Evolutionary conservation across 2,329 filamentous ascomycete species (phyloP).

Genomic region (Huntiella omanensis): DNA sequence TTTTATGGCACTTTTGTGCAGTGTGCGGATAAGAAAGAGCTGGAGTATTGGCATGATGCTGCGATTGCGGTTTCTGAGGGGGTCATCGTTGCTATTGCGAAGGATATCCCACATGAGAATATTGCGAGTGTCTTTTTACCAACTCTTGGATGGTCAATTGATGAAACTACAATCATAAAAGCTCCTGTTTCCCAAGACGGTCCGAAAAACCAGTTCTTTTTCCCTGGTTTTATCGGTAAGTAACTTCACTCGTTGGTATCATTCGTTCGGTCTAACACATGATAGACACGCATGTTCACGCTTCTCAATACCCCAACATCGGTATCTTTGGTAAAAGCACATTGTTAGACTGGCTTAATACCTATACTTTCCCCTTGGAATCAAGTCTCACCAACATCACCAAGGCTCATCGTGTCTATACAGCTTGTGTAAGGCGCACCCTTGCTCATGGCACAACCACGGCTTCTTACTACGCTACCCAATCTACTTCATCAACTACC

Average conservation of each 20-base stretch:
- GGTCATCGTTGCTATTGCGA: slow-evolving; percentile 30
- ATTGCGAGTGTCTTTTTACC: slow-evolving; percentile 20
- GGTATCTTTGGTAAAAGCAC: slow-evolving; percentile 90
- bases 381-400: slow-evolving; percentile 45
- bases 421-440: slow-evolving; percentile 58
- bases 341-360: slow-evolving; percentile 81
- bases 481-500: slow-evolving; percentile 76
- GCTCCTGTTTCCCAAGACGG: slow-evolving; percentile 10
- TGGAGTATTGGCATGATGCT: slow-evolving; percentile 32
- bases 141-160: slow-evolving; percentile 26
- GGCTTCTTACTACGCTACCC: slow-evolving; percentile 85
- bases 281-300: slow-evolving; percentile 89
- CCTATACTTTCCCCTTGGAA: slow-evolving; percentile 89
- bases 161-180: slow-evolving; percentile 20
- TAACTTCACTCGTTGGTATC: slow-evolving; percentile 4
- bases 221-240: slow-evolving; percentile 63
- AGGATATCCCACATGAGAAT: slow-evolving; percentile 17
- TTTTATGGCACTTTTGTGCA: slow-evolving; percentile 39
- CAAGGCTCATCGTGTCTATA: slow-evolving; percentile 55
- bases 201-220: slow-evolving; percentile 50
- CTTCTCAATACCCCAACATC: slow-evolving; percentile 82
- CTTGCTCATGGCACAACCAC: slow-evolving; percentile 84
- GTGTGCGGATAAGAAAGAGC: slow-evolving; percentile 26
- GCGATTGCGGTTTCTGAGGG: slow-evolving; percentile 34
- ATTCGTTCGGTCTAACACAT: slow-evolving; percentile 12